Evolutionary conservation across 345 rosid genomes (phyloP).

Genomic region (Salix suchowensis): DNA sequence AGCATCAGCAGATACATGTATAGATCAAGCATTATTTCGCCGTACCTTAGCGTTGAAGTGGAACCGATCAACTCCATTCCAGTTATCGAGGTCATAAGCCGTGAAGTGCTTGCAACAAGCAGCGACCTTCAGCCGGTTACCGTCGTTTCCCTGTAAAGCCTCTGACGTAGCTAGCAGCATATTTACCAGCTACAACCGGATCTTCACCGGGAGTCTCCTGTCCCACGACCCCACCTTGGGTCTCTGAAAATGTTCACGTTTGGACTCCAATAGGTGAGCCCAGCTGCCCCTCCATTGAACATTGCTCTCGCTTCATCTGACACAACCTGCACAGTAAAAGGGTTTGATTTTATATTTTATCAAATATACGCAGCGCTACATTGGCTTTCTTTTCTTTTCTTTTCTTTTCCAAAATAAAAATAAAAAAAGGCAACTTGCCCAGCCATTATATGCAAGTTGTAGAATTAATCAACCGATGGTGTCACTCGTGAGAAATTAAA

Average conservation of each 20-base stretch:
- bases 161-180: slow-evolving; percentile 20
- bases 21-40: neutral
- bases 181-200: slow-evolving; percentile 14
- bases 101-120: slow-evolving; percentile 35
- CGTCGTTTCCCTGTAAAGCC: slow-evolving; percentile 27
- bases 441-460: neutral
- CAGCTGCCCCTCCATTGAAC: slow-evolving; percentile 26
- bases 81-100: slow-evolving; percentile 33
- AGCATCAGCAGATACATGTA: neutral
- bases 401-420: neutral
- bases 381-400: neutral
- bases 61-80: slow-evolving; percentile 37
- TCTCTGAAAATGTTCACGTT: slow-evolving; percentile 24
- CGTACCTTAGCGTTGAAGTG: slow-evolving; percentile 31
- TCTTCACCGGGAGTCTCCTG: slow-evolving; percentile 34
- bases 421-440: neutral
- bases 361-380: neutral
- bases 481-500: neutral
- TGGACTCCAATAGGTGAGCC: slow-evolving; percentile 31
- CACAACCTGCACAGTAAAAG: slow-evolving; percentile 11
- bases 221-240: slow-evolving; percentile 32
- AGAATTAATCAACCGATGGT: no score
- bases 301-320: slow-evolving; percentile 30
- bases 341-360: neutral
- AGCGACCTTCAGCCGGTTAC: slow-evolving; percentile 30